phyloP scores from a whole-genome alignment of 139 green algal genomes.

The Closterium sp. region DNA sequence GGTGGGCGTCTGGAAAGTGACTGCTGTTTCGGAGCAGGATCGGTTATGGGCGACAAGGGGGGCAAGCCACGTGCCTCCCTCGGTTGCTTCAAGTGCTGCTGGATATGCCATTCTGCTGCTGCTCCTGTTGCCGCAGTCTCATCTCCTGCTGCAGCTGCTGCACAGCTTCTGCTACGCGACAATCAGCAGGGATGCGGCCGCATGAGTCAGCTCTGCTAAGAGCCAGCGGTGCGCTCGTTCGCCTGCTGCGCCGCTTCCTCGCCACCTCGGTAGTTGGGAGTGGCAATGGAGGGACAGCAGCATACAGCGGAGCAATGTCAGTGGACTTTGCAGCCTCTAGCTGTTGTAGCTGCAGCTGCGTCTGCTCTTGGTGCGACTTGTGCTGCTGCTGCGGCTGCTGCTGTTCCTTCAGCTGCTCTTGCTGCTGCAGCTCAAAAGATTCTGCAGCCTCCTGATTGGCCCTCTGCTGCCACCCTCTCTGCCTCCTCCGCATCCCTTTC shows the following conservation, averaged over 20 bases:
- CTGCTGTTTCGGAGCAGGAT: neutral
- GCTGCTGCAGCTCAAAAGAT: neutral
- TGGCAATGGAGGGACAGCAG: neutral
- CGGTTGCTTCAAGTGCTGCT: neutral
- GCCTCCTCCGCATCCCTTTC: neutral
- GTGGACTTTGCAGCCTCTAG: no score
- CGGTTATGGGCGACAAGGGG: neutral
- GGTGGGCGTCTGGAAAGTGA: neutral
- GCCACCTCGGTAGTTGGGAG: neutral
- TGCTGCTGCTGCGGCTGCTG: no score
- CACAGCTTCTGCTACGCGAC: neutral
- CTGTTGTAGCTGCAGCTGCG: neutral
- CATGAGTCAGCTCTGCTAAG: neutral
- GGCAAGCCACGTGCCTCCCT: neutral
- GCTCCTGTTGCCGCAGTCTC: neutral
- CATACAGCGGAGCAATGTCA: no score
- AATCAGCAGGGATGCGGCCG: neutral
- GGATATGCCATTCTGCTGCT: neutral
- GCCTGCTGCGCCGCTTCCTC: neutral
- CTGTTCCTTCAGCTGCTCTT: neutral
- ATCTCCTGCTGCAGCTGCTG: neutral
- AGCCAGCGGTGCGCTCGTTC: neutral
- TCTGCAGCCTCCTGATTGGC: neutral
- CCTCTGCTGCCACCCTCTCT: neutral
- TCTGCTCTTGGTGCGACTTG: no score